Conservation (phyloP, 495 filamentous ascomycete species). For the Cenococcum geophilum region DNA sequence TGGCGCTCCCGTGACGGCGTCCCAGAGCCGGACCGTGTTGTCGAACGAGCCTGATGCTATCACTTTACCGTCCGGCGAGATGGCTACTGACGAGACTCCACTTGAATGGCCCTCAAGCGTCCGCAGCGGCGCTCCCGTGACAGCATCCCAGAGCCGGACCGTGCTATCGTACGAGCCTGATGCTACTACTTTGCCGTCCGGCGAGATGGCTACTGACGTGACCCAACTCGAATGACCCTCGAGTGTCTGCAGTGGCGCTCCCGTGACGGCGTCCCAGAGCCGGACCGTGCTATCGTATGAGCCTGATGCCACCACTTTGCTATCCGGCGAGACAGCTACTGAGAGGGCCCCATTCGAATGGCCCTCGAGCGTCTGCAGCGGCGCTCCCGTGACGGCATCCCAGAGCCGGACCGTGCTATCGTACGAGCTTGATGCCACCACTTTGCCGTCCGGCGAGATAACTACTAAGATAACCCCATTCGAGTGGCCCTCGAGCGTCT, state of each 20-base stretch:
- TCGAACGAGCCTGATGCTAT: not conserved
- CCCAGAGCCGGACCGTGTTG: not conserved
- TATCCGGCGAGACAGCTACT: slow-evolving; percentile 80
- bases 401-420: slow-evolving; percentile 61
- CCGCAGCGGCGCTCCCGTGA: not conserved
- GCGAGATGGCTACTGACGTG: not conserved
- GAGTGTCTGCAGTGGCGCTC: slow-evolving; percentile 72
- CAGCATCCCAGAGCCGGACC: not conserved
- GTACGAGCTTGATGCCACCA: not conserved
- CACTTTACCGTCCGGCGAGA: not conserved
- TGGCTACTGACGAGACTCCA: not conserved
- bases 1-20: not conserved
- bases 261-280: slow-evolving; percentile 74
- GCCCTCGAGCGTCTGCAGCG: slow-evolving; percentile 78
- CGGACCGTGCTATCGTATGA: slow-evolving; percentile 87
- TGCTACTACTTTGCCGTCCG: too few relatives aligned
- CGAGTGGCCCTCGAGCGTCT: not conserved
- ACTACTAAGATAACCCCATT: not conserved
- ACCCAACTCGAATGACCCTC: slow-evolving; percentile 74
- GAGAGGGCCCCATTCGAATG: slow-evolving; percentile 90
- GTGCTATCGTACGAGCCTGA: too few relatives aligned
- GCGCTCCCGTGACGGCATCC: slow-evolving; percentile 89
- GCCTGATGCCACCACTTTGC: slow-evolving; percentile 75
- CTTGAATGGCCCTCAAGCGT: not conserved
- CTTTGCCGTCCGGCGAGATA: not conserved